phyloP scores from a whole-genome alignment of 345 rosid genomes.

The Lenwebbia sp. region DNA sequence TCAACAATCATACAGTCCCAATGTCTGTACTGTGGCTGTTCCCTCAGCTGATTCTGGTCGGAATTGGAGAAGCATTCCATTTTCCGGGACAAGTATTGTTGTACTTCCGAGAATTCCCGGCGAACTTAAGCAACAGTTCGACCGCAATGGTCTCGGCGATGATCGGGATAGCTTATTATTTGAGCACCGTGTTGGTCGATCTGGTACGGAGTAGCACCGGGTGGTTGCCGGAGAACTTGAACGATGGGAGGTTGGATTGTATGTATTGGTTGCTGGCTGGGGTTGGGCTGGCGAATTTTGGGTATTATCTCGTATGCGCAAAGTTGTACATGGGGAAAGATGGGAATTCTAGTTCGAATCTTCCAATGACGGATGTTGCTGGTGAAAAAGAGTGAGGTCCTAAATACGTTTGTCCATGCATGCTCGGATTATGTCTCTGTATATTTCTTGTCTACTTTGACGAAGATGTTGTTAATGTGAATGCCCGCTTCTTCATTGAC shows the following conservation, averaged over 20 bases:
- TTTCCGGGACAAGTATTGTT: constrained; percentile 7
- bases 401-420: background rate
- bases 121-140: constrained; percentile 2
- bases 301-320: constrained; percentile 29
- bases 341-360: background rate
- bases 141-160: constrained; percentile 7
- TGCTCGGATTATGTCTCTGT: background rate
- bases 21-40: constrained; percentile 42
- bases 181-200: background rate
- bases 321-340: constrained; percentile 4
- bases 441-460: background rate
- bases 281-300: constrained; percentile 23
- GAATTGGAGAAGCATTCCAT: constrained; percentile 25
- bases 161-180: constrained; percentile 6
- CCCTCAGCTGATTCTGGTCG: constrained; percentile 26
- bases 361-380: background rate
- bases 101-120: constrained; percentile 12
- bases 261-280: constrained; percentile 34
- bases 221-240: constrained; percentile 39
- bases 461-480: background rate
- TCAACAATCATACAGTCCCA: constrained; percentile 1
- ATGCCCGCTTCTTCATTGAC: background rate
- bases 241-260: constrained; percentile 39
- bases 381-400: background rate
- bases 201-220: constrained; percentile 7